A percentile compares a stretch with the other conserved stretches of the same genome.
phyloP scores from a whole-genome alignment of 2,329 filamentous ascomycete species.

The Colletotrichum ledebouriae region DNA sequence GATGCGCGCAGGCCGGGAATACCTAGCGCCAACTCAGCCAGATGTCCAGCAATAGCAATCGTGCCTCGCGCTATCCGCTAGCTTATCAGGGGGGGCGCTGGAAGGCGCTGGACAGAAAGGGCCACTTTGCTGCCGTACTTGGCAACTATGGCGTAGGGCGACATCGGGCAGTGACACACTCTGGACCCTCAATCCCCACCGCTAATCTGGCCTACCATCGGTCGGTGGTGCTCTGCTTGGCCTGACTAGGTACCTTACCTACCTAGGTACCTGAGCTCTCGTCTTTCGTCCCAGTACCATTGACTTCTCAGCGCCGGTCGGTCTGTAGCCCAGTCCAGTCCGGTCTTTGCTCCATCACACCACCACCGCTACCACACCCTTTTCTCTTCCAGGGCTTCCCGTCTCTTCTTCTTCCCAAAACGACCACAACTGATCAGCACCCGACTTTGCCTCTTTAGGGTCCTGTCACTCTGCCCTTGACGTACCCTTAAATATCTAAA shows the following conservation, averaged over 20 bases:
- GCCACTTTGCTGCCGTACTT: slow-evolving; percentile 17
- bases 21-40: slow-evolving; percentile 30
- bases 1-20: slow-evolving; percentile 18
- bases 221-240: slow-evolving; percentile 16
- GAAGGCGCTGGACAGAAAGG: slow-evolving; percentile 17
- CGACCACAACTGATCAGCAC: slow-evolving; percentile 32
- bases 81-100: slow-evolving; percentile 34
- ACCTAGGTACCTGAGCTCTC: too few relatives aligned
- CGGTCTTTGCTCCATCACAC: slow-evolving; percentile 40
- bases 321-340: slow-evolving; percentile 14
- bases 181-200: slow-evolving; percentile 26
- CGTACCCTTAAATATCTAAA: slow-evolving; percentile 35
- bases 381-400: slow-evolving; percentile 35
- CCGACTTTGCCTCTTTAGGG: slow-evolving; percentile 33
- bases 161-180: slow-evolving; percentile 6
- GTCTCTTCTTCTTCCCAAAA: slow-evolving; percentile 38
- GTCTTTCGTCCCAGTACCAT: slow-evolving; percentile 15
- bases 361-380: slow-evolving; percentile 24
- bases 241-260: slow-evolving; percentile 12
- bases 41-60: slow-evolving; percentile 25
- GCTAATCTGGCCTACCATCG: slow-evolving; percentile 37
- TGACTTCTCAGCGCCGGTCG: slow-evolving; percentile 20
- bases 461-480: slow-evolving; percentile 35
- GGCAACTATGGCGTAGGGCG: slow-evolving; percentile 39
- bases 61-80: slow-evolving; percentile 34